phyloP scores from a whole-genome alignment of 768 basidiomycete species.

The Pisolithus tinctorius region DNA sequence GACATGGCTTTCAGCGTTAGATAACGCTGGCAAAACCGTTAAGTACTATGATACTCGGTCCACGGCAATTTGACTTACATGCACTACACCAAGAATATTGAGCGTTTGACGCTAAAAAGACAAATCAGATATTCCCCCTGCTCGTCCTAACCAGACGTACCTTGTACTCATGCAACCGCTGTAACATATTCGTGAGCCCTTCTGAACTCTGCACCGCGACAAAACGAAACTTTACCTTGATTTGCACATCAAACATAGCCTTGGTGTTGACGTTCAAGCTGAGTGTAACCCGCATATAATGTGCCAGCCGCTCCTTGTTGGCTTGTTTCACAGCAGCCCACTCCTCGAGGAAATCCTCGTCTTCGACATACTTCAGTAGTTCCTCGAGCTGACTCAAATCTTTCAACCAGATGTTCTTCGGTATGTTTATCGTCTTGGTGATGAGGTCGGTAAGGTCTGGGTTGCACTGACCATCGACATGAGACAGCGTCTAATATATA shows the following conservation, averaged over 20 bases:
- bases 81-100: slow-evolving; percentile 87
- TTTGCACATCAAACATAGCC: slow-evolving; percentile 89
- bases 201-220: neutral
- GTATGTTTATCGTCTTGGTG: slow-evolving; percentile 68
- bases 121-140: neutral
- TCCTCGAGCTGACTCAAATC: slow-evolving; percentile 72
- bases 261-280: slow-evolving; percentile 66
- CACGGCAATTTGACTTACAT: slow-evolving; percentile 40
- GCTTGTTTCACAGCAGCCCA: slow-evolving; percentile 84
- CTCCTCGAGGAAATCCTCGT: slow-evolving; percentile 66
- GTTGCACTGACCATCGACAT: slow-evolving; percentile 58
- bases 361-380: slow-evolving; percentile 65
- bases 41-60: neutral
- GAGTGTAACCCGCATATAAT: slow-evolving; percentile 63
- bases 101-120: slow-evolving; percentile 73
- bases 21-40: slow-evolving; percentile 54
- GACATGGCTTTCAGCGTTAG: slow-evolving; percentile 72
- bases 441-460: slow-evolving; percentile 81
- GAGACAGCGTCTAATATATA: neutral
- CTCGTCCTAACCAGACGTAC: slow-evolving; percentile 24
- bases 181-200: slow-evolving; percentile 4
- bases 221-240: slow-evolving; percentile 45
- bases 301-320: slow-evolving; percentile 86
- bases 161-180: slow-evolving; percentile 93
- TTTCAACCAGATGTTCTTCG: slow-evolving; percentile 79